phyloP scores from a whole-genome alignment of 2,329 filamentous ascomycete species.

The Didymosphaeria variabile region DNA sequence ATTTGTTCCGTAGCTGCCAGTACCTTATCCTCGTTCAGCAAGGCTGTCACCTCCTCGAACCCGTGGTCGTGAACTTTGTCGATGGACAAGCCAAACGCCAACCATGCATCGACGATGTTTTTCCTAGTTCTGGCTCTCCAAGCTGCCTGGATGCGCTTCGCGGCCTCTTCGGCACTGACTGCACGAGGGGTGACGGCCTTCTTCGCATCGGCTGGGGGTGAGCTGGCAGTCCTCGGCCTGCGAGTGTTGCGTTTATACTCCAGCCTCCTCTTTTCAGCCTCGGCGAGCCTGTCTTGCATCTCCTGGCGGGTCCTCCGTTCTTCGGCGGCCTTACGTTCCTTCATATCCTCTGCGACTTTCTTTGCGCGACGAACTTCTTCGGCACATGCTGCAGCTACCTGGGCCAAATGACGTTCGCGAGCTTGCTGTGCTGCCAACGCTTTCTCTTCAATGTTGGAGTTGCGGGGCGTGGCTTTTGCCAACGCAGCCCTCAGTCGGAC shows the following conservation, averaged over 20 bases:
- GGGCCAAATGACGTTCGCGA: conserved; percentile 80
- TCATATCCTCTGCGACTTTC: conserved; percentile 82
- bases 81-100: conserved; percentile 72
- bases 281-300: conserved; percentile 82
- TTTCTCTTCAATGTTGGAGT: conserved; percentile 75
- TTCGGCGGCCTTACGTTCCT: conserved; percentile 80
- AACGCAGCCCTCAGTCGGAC: conserved; percentile 78
- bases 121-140: conserved; percentile 71
- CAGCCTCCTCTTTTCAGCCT: conserved; percentile 75
- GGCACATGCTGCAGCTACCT: conserved; percentile 81
- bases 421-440: conserved; percentile 80
- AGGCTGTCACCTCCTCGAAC: conserved; percentile 76
- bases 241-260: conserved; percentile 62
- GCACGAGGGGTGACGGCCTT: conserved; percentile 37
- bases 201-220: conserved; percentile 56
- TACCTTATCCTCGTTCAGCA: conserved; percentile 73
- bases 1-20: conserved; percentile 72
- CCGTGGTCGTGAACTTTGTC: conserved; percentile 74
- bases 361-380: conserved; percentile 86
- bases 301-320: conserved; percentile 73
- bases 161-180: conserved; percentile 70
- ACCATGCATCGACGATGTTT: conserved; percentile 71
- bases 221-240: conserved; percentile 68
- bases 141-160: conserved; percentile 71
- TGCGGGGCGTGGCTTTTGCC: conserved; percentile 74